Evolutionary conservation across 2,329 filamentous ascomycete genomes (phyloP).

Genomic region (Fonsecaea nubica): DNA sequence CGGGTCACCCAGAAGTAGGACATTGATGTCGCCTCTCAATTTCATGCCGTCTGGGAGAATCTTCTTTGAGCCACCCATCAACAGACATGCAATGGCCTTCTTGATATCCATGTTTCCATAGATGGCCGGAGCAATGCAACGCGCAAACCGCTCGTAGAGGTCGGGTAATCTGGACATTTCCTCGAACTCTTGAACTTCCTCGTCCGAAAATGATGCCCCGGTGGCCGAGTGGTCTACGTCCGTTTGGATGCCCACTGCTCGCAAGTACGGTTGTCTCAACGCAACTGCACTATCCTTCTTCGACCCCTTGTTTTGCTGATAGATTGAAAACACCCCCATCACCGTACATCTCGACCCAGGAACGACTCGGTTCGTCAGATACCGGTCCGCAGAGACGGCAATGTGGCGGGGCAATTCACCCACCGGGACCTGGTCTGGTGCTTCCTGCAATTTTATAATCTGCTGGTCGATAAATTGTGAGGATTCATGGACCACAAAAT

Average conservation of each 20-base stretch:
- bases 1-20: slow-evolving; percentile 92
- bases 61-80: slow-evolving; percentile 96
- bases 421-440: slow-evolving; percentile 94
- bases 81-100: slow-evolving; percentile 90
- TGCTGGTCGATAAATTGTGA: slow-evolving; percentile 97
- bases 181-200: slow-evolving; percentile 94
- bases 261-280: slow-evolving; percentile 91
- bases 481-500: slow-evolving; percentile 93
- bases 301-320: slow-evolving; percentile 83
- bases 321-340: slow-evolving; percentile 98
- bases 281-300: slow-evolving; percentile 83
- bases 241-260: slow-evolving; percentile 88
- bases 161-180: slow-evolving; percentile 90
- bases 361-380: slow-evolving; percentile 92
- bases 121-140: slow-evolving; percentile 95
- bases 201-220: slow-evolving; percentile 84
- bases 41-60: slow-evolving; percentile 98
- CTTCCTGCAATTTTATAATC: slow-evolving; percentile 96
- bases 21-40: slow-evolving; percentile 96
- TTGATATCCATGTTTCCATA: slow-evolving; percentile 97
- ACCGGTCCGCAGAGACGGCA: slow-evolving; percentile 93
- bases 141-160: slow-evolving; percentile 87
- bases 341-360: slow-evolving; percentile 93
- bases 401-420: slow-evolving; percentile 95
- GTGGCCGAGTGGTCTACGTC: slow-evolving; percentile 90